Evolutionary conservation across 352 stramenopile genomes (phyloP), one percentile per base, ranked within the genome.

Genomic region (Saprolegnia parasitica): DNA sequence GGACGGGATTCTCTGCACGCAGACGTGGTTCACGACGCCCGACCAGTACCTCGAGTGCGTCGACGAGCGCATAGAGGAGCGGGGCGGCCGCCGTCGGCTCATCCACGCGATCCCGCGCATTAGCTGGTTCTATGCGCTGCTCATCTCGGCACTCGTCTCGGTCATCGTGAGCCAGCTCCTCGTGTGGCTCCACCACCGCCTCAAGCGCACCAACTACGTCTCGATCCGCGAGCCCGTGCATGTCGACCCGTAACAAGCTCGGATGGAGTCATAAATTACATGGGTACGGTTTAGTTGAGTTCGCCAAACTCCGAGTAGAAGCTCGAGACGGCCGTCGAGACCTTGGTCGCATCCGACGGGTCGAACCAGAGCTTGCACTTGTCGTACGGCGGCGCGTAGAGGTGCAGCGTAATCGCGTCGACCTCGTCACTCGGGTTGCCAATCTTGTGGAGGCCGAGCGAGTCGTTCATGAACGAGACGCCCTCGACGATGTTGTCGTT

Each of bases 361-460:
- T 95, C 82, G 60, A 93, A 76, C 89, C 89, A 97, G 68, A 96
- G 77, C 58, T 85, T 84, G 74, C 93, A 98, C 72, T 91, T 88
- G 23, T 94, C 75, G 76, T 97, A 97, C 46, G 93, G 93, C 65
- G 93, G 93, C 39, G 84, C 81, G 72, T 98, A 98, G 0, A 98
- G 71, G 72, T 98, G 93, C 73, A 98, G 80, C 5, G 93, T 96
- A 64, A 98, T 87, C n/a, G 93, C 88, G 47, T 90, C 81, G n/a
- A 79, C 67, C 60, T 89, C 76, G 9, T 67, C 45, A 50, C 81
- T 72, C 21, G 81, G 81, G 71, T 96, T 94, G 26, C 86, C 89
- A 16, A 98, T 83, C 64, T 97, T 97, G 87, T 98, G 93, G 67
- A 97, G 84, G 26, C 91, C 91, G 15, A 96, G 81, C 47, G 80